Base-by-base conservation (phyloP, 257 asterid species). In the Solanum chiquidenum region DNA sequence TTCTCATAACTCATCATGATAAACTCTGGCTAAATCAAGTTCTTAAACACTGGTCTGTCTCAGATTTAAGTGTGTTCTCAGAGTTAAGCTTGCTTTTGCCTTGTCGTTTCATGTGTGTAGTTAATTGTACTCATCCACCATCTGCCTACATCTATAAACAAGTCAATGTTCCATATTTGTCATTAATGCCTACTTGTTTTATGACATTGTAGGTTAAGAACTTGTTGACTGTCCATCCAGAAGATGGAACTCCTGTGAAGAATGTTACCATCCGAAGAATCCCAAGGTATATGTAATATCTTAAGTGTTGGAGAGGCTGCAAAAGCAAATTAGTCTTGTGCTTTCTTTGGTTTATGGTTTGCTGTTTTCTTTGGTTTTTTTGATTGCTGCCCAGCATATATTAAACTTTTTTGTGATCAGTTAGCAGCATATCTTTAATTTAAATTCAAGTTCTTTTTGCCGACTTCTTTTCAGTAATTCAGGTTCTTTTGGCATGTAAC, bases 191-290 rank as follows among this genome's bases (percentile, higher is more conserved):
- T 84, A 60, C 21, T 73, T 58, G 7, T 66, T 40, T 86, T 71
- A 29, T 80, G 23, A 31, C 79, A 52, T 88, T 86, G 29, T 88
- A 96, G 99, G 96, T 91, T 11, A 96, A 96, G 89, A 95, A 95
- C 87, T 92, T 96, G 91, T 90, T 96, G 82, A 94, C 98, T 27
- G 87, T 96, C 88, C 98, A 93, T 87, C 94, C 98, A 12, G 99
- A 94, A 88, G 98, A 94, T 64, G 92, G 92, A 90, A 90, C 93
- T 75, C 95, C 96, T 7, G 98, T 96, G 88, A 94, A 94, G 90
- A 93, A 92, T 75, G 98, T 96, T 87, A 94, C 98, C 14, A 93
- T 94, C 86, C 96, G 99, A 72, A 95, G 92, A 90, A 93, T 96
- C 46, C 99, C 99, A 44, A 94, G 96, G 99, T 96, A 90, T 73